Percentiles rank a stretch among this genome's conserved stretches.
These are phyloP conservation scores for Plasmodium relictum DNA, from an alignment of 169 alveolate species.

Conservation along the genomic window DNA sequence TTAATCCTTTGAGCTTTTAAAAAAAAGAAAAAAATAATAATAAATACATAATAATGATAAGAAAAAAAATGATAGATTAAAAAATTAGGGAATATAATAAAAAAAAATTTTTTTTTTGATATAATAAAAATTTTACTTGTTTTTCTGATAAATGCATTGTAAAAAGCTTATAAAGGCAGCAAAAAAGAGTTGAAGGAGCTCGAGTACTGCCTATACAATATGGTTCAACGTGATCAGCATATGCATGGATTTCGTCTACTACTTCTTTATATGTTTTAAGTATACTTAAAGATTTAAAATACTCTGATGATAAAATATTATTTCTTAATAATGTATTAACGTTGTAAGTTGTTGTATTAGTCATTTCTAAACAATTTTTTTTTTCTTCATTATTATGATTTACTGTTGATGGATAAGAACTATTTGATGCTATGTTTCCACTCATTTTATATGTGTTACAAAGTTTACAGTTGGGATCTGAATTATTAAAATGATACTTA, in stretches of 20 bases:
- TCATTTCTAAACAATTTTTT: constrained; percentile 49
- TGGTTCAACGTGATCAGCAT: constrained; percentile 87
- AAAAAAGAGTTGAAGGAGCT: constrained; percentile 86
- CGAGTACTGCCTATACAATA: constrained; percentile 84
- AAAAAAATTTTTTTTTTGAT: too few species aligned
- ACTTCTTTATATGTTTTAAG: constrained; percentile 80
- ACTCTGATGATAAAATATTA: constrained; percentile 85
- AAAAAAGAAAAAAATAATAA: neutral
- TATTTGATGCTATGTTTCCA: constrained; percentile 25
- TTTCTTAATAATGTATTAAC: constrained; percentile 82
- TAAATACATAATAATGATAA: neutral
- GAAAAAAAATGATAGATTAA: neutral
- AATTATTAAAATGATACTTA: constrained; percentile 15
- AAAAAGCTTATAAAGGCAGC: constrained; percentile 84
- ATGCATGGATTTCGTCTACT: constrained; percentile 81
- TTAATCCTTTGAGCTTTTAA: constrained; percentile 29
- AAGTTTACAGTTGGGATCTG: constrained; percentile 11
- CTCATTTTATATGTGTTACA: constrained; percentile 15
- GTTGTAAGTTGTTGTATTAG: constrained; percentile 83
- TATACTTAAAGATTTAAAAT: constrained; percentile 82
- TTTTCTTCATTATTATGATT: constrained; percentile 59
- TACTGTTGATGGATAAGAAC: constrained; percentile 13
- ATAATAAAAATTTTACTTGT: constrained; percentile 70
- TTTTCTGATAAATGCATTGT: constrained; percentile 84
- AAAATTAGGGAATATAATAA: neutral